Conservation (phyloP, 441 rosid species). For the Populus tomentosa region DNA sequence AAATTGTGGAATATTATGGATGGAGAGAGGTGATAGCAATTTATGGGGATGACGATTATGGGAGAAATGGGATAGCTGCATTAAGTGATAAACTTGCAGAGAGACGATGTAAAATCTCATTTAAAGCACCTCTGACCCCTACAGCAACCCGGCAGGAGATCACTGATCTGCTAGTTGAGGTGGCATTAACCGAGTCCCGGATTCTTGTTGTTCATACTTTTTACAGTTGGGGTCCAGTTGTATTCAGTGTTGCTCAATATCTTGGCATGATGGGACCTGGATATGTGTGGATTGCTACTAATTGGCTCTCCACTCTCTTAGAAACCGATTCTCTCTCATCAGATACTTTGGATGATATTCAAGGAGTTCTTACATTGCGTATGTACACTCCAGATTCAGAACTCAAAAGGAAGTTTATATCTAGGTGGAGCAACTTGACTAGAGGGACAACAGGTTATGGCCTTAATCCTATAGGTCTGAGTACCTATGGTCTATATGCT, state of each 20-base stretch:
- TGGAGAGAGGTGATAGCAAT: constrained; percentile 92
- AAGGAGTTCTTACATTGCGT: constrained; percentile 36
- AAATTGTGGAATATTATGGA: constrained; percentile 49
- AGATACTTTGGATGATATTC: constrained; percentile 40
- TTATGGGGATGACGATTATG: constrained; percentile 70
- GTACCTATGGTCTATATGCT: no score
- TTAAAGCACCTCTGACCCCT: constrained; percentile 60
- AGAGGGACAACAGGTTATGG: no score
- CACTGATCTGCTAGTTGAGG: constrained; percentile 56
- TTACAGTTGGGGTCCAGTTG: constrained; percentile 42
- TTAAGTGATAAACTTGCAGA: constrained; percentile 65
- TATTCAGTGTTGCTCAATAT: constrained; percentile 56
- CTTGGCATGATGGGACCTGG: constrained; percentile 80
- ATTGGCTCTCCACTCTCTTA: constrained; percentile 65
- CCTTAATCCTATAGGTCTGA: no score
- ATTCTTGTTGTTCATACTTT: constrained; percentile 62
- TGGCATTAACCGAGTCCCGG: constrained; percentile 70
- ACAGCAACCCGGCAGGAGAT: constrained; percentile 54
- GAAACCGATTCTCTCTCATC: constrained; percentile 53
- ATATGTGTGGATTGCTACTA: constrained; percentile 80
- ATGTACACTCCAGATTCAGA: no score
- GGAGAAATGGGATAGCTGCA: constrained; percentile 77
- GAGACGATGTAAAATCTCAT: constrained; percentile 64
- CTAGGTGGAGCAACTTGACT: no score
- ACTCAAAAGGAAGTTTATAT: no score